These are phyloP conservation scores for Byssothecium circinans DNA, from an alignment of 2,329 filamentous ascomycete species.

Conservation along the genomic window DNA sequence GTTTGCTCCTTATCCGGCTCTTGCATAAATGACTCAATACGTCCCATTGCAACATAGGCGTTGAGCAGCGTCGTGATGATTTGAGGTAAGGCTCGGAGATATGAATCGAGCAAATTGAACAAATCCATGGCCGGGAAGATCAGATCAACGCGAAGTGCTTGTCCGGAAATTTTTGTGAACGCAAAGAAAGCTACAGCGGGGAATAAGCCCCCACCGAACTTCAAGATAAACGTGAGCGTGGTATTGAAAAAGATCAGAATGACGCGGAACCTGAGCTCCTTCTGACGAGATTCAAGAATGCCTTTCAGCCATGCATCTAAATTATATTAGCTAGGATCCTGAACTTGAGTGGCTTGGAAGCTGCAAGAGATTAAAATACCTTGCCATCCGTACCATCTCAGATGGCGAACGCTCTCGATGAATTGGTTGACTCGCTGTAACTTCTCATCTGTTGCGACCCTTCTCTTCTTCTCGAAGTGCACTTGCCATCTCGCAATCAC, in stretches of 20 bases:
- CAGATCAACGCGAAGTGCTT: slow-evolving; percentile 73
- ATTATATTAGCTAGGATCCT: not conserved
- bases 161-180: slow-evolving; percentile 71
- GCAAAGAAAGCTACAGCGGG: slow-evolving; percentile 80
- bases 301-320: slow-evolving; percentile 66
- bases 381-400: slow-evolving; percentile 84
- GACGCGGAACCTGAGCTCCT: slow-evolving; percentile 67
- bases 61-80: slow-evolving; percentile 78
- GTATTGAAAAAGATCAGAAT: slow-evolving; percentile 65
- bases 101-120: slow-evolving; percentile 73
- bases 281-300: slow-evolving; percentile 68
- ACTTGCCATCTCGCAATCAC: slow-evolving; percentile 68
- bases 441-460: slow-evolving; percentile 73
- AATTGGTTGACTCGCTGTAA: slow-evolving; percentile 83
- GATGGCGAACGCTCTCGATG: slow-evolving; percentile 79
- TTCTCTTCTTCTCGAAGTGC: slow-evolving; percentile 69
- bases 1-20: slow-evolving; percentile 73
- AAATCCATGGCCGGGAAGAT: slow-evolving; percentile 85
- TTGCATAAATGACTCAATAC: slow-evolving; percentile 83
- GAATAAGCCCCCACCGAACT: slow-evolving; percentile 71
- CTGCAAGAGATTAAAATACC: not conserved
- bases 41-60: slow-evolving; percentile 76
- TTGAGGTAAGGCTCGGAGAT: slow-evolving; percentile 72
- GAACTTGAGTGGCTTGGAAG: not conserved
- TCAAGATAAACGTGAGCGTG: slow-evolving; percentile 68